Base-by-base conservation (phyloP, 345 rosid genomes). In the Microthlaspi erraticum region DNA sequence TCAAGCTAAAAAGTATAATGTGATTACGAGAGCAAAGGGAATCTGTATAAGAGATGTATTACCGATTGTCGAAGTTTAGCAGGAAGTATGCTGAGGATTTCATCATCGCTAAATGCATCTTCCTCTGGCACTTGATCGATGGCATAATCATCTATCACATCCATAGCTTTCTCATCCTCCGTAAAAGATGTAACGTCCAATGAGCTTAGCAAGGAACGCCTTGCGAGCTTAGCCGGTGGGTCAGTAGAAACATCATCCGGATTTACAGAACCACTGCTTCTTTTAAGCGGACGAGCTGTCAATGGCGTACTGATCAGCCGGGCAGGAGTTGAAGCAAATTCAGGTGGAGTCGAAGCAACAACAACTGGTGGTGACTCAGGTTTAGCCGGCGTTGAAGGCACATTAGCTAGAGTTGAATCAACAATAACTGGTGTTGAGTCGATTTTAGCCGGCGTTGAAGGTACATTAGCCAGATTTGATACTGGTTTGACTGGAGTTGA, bases 11-110 rank as follows among this genome's bases (percentile, higher is more conserved):
- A 18, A 26, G 45, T 43, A 44, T 29, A 41, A 61, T 33, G 55
- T 41, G 8, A 34, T 10, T 8, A 31, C 8, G 6, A 49, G 48
- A 46, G 39, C 14, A 33, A 41, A 58, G n/a, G n/a, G n/a, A n/a
- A n/a, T n/a, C n/a, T n/a, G n/a, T n/a, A n/a, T n/a, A n/a, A n/a
- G n/a, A n/a, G n/a, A 50, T 45, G 44, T 56, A 87, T 82, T 80
- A 88, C 98, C 74, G 93, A 79, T 70, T 81, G 81, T 67, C 81
- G 71, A 68, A 93, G 87, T 59, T 66, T 69, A 43, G 59, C 78
- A 8, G 92, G 84, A 55, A 93, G 84, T 64, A 87, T 74, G 69
- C 76, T 79, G 61, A 74, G 80, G 65, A 76, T 64, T 41, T 81
- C 87, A 72, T 84, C 87, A 32, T 86, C 83, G 32, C 78, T 56